Evolutionary conservation across 495 filamentous ascomycete genomes (phyloP).

Genomic region (Aspergillus ellipticus): DNA sequence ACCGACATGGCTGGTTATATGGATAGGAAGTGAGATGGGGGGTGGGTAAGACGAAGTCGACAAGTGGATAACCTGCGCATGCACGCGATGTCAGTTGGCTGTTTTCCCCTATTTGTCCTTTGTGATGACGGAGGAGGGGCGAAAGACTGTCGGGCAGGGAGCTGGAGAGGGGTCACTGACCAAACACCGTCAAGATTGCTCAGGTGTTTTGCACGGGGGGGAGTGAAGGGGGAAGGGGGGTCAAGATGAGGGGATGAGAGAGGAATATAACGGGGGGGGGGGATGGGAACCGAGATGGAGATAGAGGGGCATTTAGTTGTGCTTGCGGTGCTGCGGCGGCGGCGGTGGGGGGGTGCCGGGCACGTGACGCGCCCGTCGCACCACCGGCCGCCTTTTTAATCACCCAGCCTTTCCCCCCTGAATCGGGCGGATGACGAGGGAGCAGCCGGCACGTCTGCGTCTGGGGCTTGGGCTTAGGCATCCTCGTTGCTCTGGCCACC

Average conservation of each 20-base stretch:
- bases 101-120: conserved; percentile 13
- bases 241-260: conserved; percentile 6
- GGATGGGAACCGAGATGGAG: conserved; percentile 27
- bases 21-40: conserved; percentile 13
- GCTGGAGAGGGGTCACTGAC: conserved; percentile 5
- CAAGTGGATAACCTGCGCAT: conserved; percentile 27
- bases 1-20: conserved; percentile 40
- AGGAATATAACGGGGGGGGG: conserved; percentile 7
- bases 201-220: background rate
- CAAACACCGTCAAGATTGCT: conserved; percentile 5
- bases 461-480: background rate
- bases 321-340: conserved; percentile 36
- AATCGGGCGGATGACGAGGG: conserved; percentile 7
- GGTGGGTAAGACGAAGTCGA: conserved; percentile 18
- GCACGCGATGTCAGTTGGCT: conserved; percentile 30
- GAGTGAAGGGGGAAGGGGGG: conserved; percentile 1
- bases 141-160: background rate
- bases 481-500: background rate
- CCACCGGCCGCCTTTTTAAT: conserved; percentile 14
- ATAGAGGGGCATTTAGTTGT: conserved; percentile 36
- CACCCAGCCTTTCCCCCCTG: conserved; percentile 12
- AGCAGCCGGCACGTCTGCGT: background rate
- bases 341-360: conserved; percentile 30
- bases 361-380: conserved; percentile 34
- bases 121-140: background rate